Conservation (phyloP, 2,329 filamentous ascomycete genomes). For the Phyllosticta capitalensis region DNA sequence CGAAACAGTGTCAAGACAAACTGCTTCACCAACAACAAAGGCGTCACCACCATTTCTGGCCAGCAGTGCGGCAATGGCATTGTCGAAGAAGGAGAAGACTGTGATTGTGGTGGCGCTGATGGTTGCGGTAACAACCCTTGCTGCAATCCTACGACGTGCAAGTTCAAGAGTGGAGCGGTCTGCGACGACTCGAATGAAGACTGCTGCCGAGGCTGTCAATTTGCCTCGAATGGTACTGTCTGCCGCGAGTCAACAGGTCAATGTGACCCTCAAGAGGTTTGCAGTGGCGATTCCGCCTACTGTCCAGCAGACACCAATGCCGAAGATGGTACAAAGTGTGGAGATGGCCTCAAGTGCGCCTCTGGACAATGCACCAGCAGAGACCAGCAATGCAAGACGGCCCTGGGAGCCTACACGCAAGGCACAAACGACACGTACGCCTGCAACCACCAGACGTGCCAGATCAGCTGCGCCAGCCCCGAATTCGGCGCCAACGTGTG, state of each 20-base stretch:
- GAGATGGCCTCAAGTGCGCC: conserved; percentile 64
- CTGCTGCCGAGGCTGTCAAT: conserved; percentile 66
- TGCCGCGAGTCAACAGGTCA: conserved; percentile 70
- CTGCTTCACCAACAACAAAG: conserved; percentile 79
- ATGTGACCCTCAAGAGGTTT: conserved; percentile 81
- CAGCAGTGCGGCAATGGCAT: conserved; percentile 94
- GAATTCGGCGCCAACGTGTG: conserved; percentile 57
- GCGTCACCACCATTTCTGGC: conserved; percentile 70
- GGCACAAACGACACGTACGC: conserved; percentile 63
- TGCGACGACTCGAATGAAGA: conserved; percentile 82
- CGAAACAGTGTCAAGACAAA: conserved; percentile 63
- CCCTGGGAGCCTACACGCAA: conserved; percentile 62
- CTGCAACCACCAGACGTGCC: conserved; percentile 62
- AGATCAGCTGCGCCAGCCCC: conserved; percentile 65
- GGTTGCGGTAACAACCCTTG: conserved; percentile 68
- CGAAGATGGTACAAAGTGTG: conserved; percentile 63
- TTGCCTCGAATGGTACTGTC: conserved; percentile 57
- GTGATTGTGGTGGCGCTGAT: conserved; percentile 75
- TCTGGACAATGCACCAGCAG: conserved; percentile 92
- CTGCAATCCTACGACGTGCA: conserved; percentile 80
- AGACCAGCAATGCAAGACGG: conserved; percentile 75
- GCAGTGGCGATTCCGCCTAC: conserved; percentile 58
- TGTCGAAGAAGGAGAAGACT: conserved; percentile 87
- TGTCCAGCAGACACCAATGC: conserved; percentile 67
- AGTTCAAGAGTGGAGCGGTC: conserved; percentile 63